A percentile compares a stretch with the other conserved stretches of the same genome.
phyloP scores from a whole-genome alignment of 73 alveolate species.

The Symbiodinium pilosum region DNA sequence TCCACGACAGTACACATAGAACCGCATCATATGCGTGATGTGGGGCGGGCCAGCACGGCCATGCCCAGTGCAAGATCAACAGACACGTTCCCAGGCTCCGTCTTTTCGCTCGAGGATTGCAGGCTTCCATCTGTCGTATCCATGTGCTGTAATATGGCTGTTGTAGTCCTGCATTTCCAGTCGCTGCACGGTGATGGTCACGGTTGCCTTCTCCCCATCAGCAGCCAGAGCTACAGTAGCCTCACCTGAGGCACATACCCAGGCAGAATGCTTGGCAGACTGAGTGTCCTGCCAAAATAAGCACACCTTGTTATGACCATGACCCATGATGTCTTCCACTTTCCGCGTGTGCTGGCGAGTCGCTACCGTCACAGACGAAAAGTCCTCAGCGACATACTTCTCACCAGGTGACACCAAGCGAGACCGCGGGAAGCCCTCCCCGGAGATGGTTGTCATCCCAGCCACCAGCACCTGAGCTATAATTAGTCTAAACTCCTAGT shows the following conservation, averaged over 20 bases:
- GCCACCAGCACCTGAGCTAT: not conserved
- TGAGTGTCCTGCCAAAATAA: not conserved
- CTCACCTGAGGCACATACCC: not conserved
- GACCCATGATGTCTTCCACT: not conserved
- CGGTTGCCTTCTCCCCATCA: not conserved
- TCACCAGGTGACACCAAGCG: not conserved
- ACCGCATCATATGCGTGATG: too few relatives aligned
- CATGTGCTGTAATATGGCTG: not conserved
- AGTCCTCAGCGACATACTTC: not conserved
- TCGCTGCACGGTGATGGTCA: not conserved
- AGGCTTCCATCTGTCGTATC: not conserved
- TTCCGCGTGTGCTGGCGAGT: not conserved
- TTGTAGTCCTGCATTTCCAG: not conserved
- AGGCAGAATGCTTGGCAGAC: not conserved
- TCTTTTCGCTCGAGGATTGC: not conserved
- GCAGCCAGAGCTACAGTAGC: not conserved
- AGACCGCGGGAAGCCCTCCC: constrained; percentile 8
- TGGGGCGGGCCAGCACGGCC: too few relatives aligned
- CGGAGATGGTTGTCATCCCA: not conserved
- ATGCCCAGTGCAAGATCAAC: too few relatives aligned
- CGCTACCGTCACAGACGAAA: not conserved
- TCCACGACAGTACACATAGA: too few relatives aligned
- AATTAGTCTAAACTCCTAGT: too few relatives aligned
- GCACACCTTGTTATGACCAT: not conserved
- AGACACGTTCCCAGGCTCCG: not conserved